Evolutionary conservation across 192 early-diverging fungal species (phyloP), one percentile per base, ranked within the genome.

Genomic region (Coemansia sp.): DNA sequence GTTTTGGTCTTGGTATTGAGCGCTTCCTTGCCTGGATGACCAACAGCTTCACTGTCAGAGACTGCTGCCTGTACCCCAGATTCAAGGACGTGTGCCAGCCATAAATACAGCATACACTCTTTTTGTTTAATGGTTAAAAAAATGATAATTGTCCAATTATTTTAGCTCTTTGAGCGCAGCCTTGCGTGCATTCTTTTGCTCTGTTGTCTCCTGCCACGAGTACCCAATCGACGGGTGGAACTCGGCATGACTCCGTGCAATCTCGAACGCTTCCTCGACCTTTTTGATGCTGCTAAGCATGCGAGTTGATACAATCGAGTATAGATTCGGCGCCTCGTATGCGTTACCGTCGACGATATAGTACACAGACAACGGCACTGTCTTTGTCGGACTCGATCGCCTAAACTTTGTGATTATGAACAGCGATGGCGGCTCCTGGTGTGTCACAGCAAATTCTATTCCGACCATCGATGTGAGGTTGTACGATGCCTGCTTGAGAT

Each of bases 21-120:
- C 89, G 97, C 24, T 96, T 94, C 81, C 71, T 99, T 49, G 97
- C 95, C 23, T 99, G 97, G 97, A 65, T 99, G 62, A 82, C 93
- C 53, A 86, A 95, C 84, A 85, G 92, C 37, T 84, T 82, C 74
- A 93, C 88, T 34, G 94, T 99, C 17, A 83, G 91, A 53, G 95
- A 98, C 23, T 81, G 87, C 71, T 91, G 86, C 75, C 69, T 95
- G 69, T 99, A 96, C 81, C 96, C 96, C 44, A 84, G 95, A 23
- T 98, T 93, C 80, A 83, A 85, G 61, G 92, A 86, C 30, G 82
- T 92, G 55, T 95, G 93, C 73, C 61, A 80, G 50, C 94, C 94
- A 45, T 95, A 83, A 81, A 53, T 34, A 25, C 8, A 37, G 17
- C 40, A 12, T 22, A 14, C 25, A 33, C 17, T 0, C 21, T 47